Evolutionary conservation across 2,329 filamentous ascomycete species (phyloP).

Genomic region (Didymella glomerata): DNA sequence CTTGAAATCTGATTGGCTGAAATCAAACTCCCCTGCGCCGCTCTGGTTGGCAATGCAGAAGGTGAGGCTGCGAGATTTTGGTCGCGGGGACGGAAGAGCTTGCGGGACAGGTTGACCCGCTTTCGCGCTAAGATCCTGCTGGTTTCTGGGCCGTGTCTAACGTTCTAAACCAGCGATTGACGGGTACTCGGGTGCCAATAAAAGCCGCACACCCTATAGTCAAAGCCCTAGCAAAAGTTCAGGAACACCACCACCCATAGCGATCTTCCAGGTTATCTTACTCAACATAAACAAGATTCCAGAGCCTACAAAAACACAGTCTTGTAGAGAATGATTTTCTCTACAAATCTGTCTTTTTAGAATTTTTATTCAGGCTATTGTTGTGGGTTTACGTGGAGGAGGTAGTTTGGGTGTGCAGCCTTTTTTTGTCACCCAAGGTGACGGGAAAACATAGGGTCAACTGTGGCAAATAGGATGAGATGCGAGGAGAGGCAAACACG

Average conservation of each 20-base stretch:
- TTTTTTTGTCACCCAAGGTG: neutral
- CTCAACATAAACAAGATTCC: neutral
- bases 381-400: constrained; percentile 1
- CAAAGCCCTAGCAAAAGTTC: constrained; percentile 4
- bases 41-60: constrained; percentile 8
- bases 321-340: constrained; percentile 1
- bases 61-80: constrained; percentile 4
- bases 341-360: constrained; percentile 3
- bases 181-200: constrained; percentile 1
- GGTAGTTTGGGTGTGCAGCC: constrained; percentile 1
- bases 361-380: constrained; percentile 2
- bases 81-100: constrained; percentile 7
- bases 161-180: constrained; percentile 7
- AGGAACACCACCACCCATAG: constrained; percentile 2
- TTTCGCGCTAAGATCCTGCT: constrained; percentile 9
- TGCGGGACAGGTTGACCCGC: constrained; percentile 7
- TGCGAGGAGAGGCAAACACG: constrained; percentile 5
- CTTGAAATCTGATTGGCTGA: constrained; percentile 5
- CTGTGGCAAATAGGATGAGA: constrained; percentile 7
- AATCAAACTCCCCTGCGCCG: constrained; percentile 5
- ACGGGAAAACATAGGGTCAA: constrained; percentile 6
- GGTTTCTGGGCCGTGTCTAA: constrained; percentile 7
- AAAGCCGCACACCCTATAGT: constrained; percentile 1
- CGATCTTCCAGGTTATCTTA: constrained; percentile 1
- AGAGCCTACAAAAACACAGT: constrained; percentile 1